Percentiles rank a stretch among this genome's conserved stretches.
Conservation (phyloP, 805 yeast genomes). For the Jamesozyma piceae region DNA sequence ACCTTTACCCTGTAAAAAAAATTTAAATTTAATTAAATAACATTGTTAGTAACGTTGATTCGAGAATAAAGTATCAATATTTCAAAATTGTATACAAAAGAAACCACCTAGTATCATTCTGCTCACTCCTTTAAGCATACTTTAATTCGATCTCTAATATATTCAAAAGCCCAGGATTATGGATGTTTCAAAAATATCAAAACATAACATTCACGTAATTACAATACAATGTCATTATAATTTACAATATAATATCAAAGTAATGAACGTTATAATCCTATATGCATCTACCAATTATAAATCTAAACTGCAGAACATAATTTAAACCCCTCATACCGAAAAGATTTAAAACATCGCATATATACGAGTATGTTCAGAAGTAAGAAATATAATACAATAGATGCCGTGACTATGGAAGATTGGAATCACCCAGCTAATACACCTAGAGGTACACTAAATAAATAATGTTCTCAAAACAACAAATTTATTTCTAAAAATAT, state of each 20-base stretch:
- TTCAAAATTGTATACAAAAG: constrained; percentile 4
- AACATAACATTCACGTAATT: no score
- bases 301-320: no score
- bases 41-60: constrained; percentile 8
- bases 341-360: no score
- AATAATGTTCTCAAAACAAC: constrained; percentile 5
- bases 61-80: neutral
- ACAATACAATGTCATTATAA: no score
- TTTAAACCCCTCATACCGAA: no score
- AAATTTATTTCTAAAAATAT: neutral
- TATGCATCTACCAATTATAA: no score
- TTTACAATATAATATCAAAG: no score
- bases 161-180: neutral
- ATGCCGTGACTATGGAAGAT: constrained; percentile 3
- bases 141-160: constrained; percentile 1
- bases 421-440: constrained; percentile 32
- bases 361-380: neutral
- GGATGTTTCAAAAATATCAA: no score
- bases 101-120: constrained; percentile 5
- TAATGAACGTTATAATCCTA: no score
- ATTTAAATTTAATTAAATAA: constrained; percentile 2
- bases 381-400: neutral
- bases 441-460: constrained; percentile 12
- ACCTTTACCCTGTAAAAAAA: constrained; percentile 80
- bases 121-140: constrained; percentile 1